phyloP scores from a whole-genome alignment of 2,329 filamentous ascomycete species.

The Fusarium tricinctum region DNA sequence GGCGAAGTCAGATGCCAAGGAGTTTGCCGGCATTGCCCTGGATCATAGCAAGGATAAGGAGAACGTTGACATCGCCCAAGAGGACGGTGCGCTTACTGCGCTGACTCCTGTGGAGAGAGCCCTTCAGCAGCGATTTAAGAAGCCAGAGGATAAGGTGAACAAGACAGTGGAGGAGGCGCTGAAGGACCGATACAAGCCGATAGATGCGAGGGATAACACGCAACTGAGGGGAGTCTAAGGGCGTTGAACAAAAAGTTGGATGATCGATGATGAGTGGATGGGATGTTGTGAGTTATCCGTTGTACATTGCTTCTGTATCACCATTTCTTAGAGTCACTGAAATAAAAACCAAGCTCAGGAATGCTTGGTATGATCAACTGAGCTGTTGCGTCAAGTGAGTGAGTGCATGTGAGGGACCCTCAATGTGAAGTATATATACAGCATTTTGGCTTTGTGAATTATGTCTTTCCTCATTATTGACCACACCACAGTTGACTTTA shows the following conservation, averaged over 20 bases:
- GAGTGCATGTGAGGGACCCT: constrained; percentile 11
- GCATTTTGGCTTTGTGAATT: neutral
- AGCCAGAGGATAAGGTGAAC: constrained; percentile 55
- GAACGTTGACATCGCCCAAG: constrained; percentile 53
- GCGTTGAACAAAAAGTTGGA: constrained; percentile 23
- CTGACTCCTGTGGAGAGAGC: constrained; percentile 63
- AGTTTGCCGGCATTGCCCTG: constrained; percentile 38
- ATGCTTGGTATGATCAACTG: constrained; percentile 36
- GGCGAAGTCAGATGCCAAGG: constrained; percentile 50
- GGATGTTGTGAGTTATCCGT: constrained; percentile 37
- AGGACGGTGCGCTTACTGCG: constrained; percentile 52
- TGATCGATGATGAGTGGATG: constrained; percentile 29
- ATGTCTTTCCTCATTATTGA: neutral
- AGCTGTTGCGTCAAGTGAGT: constrained; percentile 16
- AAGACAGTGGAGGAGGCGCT: constrained; percentile 68
- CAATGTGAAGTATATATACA: constrained; percentile 21
- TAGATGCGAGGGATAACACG: constrained; percentile 62
- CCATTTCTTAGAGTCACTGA: constrained; percentile 47
- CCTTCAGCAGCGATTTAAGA: constrained; percentile 66
- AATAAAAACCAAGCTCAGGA: constrained; percentile 46
- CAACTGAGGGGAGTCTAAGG: constrained; percentile 58
- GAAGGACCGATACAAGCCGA: constrained; percentile 67
- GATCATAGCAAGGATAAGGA: constrained; percentile 55
- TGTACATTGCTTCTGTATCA: constrained; percentile 52
- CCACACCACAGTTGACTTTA: neutral